Base-by-base conservation (phyloP, 2,329 filamentous ascomycete species). In the Ophiostoma himal-ulmi region DNA sequence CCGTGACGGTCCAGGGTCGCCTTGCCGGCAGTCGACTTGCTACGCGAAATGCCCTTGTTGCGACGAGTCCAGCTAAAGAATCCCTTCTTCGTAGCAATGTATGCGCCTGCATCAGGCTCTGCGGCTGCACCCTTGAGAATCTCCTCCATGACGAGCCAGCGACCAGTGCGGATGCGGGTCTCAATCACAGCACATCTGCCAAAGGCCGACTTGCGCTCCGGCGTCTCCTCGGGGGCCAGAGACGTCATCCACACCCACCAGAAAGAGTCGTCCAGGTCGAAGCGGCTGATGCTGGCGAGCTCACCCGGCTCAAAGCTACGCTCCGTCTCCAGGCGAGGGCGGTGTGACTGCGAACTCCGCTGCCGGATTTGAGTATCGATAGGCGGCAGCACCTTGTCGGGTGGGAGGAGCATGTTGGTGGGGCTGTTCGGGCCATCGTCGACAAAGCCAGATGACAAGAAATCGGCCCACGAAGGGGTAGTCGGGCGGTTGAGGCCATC, bases 171-270 rank as follows among this genome's bases (percentile, higher is more conserved):
- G 72, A 98, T 95, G 17, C 87, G 84, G 0, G 95, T 98, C 79
- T 99, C 95, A 65, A 98, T 86, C 54, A 99, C 85, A 26, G 95
- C 93, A 77, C 95, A 99, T 73, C 95, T 87, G 52, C 95, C 95
- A 78, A 99, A 99, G 0, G 94, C 93, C 6, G 94, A 90, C 78
- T 99, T 99, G 72, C 95, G 88, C 66, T 90, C 86, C 0, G 88
- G 80, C 0, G 94, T 91, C 81, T 99, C 95, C 76, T 99, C 95
- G 0, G 89, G 91, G 1, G 94, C 93, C 76, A 99, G 82, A 83
- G 94, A 98, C 75, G 89, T 96, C 85, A 99, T 98, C 95, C 95
- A 99, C 4, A 98, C 95, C 94, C 95, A 98, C 95, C 95, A 99
- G 79, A 99, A 99, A 1, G 93, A 91, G 78, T 98, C 94, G 75